Conservation (phyloP, 2,329 filamentous ascomycete genomes). For the Ophiostoma novo-ulmi region DNA sequence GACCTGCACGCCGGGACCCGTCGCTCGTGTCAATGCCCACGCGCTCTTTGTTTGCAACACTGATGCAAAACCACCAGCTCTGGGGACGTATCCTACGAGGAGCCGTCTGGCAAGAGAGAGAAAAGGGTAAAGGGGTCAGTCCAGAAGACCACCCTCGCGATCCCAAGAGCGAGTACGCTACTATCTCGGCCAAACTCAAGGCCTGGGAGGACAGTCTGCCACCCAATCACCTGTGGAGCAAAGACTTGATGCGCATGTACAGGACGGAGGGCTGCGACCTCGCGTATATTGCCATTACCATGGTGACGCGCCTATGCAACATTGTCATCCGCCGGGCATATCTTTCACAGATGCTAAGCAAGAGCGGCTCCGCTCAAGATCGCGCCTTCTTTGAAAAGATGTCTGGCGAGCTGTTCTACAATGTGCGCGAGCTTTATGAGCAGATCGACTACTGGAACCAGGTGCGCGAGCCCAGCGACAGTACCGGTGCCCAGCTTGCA, state of each 20-base stretch:
- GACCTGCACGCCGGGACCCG: constrained; percentile 45
- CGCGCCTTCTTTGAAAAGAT: constrained; percentile 31
- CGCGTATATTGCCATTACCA: constrained; percentile 52
- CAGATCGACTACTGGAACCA: constrained; percentile 48
- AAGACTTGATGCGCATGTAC: constrained; percentile 40
- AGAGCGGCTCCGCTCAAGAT: constrained; percentile 10
- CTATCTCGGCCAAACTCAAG: constrained; percentile 40
- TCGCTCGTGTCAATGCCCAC: constrained; percentile 40
- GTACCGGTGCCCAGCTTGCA: constrained; percentile 48
- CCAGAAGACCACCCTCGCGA: constrained; percentile 43
- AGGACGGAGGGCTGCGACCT: constrained; percentile 47
- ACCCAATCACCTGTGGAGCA: constrained; percentile 45
- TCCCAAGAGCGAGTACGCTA: constrained; percentile 44
- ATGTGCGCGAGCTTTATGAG: constrained; percentile 43
- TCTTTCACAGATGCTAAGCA: constrained; percentile 38
- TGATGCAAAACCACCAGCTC: constrained; percentile 51
- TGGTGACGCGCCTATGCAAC: constrained; percentile 52
- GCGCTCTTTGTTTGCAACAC: constrained; percentile 50
- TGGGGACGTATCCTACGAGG: constrained; percentile 51
- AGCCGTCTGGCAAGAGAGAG: constrained; percentile 43
- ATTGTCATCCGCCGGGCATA: constrained; percentile 54
- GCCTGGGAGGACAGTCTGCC: constrained; percentile 49
- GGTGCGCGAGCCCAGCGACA: constrained; percentile 41
- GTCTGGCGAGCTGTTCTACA: constrained; percentile 43
- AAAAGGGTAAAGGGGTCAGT: not conserved